Percentiles rank a stretch among this genome's conserved stretches.
phyloP scores from a whole-genome alignment of 2,329 filamentous ascomycete species.

The Bretziella fagacearum region DNA sequence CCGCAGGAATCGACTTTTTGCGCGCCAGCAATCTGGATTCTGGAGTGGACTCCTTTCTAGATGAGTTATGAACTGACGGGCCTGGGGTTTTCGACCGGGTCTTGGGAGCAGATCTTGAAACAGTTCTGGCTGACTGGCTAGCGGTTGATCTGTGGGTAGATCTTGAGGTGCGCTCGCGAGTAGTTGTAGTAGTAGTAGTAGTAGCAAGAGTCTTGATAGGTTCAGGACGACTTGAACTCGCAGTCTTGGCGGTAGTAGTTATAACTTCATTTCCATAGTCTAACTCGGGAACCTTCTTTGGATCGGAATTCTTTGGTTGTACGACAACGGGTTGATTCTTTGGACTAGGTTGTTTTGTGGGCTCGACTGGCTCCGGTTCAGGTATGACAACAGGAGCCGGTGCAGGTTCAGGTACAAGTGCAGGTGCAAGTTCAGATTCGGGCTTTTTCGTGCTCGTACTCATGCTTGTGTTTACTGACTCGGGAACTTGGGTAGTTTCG shows the following conservation, averaged over 20 bases:
- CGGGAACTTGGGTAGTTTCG: too few species aligned
- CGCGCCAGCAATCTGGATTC: background rate
- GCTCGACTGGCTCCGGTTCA: background rate
- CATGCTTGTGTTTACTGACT: too few species aligned
- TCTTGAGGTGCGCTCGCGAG: background rate
- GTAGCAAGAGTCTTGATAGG: background rate
- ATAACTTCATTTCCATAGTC: too few species aligned
- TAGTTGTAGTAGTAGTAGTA: background rate
- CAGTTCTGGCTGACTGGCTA: background rate
- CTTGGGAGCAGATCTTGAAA: slow-evolving; percentile 1
- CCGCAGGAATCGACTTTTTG: slow-evolving; percentile 1
- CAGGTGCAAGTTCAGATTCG: too few species aligned
- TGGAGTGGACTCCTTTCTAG: background rate
- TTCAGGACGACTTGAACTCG: background rate
- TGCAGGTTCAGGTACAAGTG: background rate
- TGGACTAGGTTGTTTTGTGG: background rate
- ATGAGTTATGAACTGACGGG: background rate
- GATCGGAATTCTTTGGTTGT: background rate
- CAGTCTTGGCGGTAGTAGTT: too few species aligned
- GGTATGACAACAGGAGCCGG: background rate
- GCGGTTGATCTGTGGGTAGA: background rate
- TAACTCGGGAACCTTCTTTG: too few species aligned
- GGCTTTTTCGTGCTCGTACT: too few species aligned
- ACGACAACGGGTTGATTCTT: background rate
- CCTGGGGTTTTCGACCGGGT: slow-evolving; percentile 1